Base-by-base conservation (phyloP, 2,329 filamentous ascomycete species). In the Aspergillus pseudoviridinutans region DNA sequence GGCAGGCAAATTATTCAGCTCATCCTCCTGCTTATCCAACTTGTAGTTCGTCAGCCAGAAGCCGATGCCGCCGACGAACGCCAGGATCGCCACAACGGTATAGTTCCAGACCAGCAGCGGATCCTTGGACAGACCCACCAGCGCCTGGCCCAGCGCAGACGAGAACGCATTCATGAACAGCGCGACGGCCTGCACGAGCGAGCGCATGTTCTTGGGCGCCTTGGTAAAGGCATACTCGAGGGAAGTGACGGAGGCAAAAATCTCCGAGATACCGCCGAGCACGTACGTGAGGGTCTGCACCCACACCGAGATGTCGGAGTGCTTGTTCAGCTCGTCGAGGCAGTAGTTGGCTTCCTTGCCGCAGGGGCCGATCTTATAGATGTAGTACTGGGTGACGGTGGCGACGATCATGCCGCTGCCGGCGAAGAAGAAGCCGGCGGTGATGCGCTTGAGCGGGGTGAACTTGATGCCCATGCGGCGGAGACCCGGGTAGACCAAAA, bases 201-300 rank as follows among this genome's bases (percentile, higher is more conserved):
- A 89, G 63, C 88, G 87, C 89, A 92, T 92, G 78, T 91, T 91
- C 67, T 83, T 84, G 27, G 89, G 89, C 0, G 88, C 88, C 74
- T 91, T 90, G 71, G 86, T 87, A 77, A 86, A 92, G 35, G 89
- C 89, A 62, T 90, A 91, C 70, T 91, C 89, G 62, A 89, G 84
- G 1, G 85, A 86, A 3, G 83, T 85, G 57, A 86, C 79, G 10
- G 78, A 82, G 2, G 81, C 79, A 61, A 84, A 80, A 66, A 84
- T 84, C 67, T 85, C 83, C 2, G 81, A 82, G 59, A 84, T 78
- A 59, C 79, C 83, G 56, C 83, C 78, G 2, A 86, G 72, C 8
- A 83, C 73, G 66, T 81, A 81, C 4, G 76, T 73, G 1, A 79
- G 67, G 12, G 79, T 69, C 60, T 83, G 81, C 0, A 79, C 69